These are phyloP conservation scores for Phytophthora cajani DNA, from an alignment of 352 stramenopile species.

Conservation along the genomic window DNA sequence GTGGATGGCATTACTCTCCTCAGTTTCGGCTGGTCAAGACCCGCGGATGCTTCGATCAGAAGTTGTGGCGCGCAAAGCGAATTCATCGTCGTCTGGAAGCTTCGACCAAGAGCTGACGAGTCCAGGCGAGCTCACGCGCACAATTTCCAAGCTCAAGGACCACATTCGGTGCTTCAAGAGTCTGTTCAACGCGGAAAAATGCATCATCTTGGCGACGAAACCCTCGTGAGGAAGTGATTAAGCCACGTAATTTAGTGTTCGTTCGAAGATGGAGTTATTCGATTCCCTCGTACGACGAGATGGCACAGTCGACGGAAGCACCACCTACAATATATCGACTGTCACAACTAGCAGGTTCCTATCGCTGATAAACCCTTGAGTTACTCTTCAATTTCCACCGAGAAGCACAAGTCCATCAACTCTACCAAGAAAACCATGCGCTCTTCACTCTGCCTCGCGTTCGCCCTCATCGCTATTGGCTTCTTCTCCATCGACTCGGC, in stretches of 20 bases:
- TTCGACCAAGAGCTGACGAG: slow-evolving; percentile 10
- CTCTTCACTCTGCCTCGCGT: neutral
- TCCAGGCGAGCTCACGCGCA: slow-evolving; percentile 13
- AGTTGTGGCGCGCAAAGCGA: neutral
- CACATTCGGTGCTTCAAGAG: slow-evolving; percentile 19
- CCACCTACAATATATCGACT: too few relatives aligned
- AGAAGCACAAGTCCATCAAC: neutral
- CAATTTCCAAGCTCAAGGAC: slow-evolving; percentile 9
- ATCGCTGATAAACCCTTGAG: neutral
- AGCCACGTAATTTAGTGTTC: neutral
- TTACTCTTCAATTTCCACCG: slow-evolving; percentile 15
- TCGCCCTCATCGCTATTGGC: neutral
- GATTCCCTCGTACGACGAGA: neutral
- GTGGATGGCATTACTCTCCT: slow-evolving; percentile 1
- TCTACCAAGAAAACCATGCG: slow-evolving; percentile 12
- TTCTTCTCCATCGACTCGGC: slow-evolving; percentile 1
- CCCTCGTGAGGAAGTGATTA: neutral
- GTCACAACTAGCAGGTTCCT: neutral
- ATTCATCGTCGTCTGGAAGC: slow-evolving; percentile 7
- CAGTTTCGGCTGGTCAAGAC: neutral
- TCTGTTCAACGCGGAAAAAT: slow-evolving; percentile 17
- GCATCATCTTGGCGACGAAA: slow-evolving; percentile 10
- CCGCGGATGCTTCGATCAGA: slow-evolving; percentile 3
- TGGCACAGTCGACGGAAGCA: neutral
- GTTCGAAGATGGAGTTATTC: neutral